Evolutionary conservation across 1,284 basidiomycete species (phyloP).

Genomic region (Fomitiporia mediterranea): DNA sequence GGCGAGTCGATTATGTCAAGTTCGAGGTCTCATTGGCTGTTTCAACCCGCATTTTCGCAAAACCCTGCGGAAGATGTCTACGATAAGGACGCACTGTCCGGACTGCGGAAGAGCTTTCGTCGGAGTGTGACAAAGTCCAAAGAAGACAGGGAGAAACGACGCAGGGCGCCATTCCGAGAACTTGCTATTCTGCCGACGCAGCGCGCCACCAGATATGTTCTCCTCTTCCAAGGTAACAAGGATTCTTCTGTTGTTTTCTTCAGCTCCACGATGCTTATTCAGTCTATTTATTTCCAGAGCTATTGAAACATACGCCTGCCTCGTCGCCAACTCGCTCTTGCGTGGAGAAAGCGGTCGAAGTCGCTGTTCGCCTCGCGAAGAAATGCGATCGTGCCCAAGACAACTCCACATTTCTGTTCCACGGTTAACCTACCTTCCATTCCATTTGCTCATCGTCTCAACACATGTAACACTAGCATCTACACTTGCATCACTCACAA

Average conservation of each 20-base stretch:
- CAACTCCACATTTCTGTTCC: conserved; percentile 48
- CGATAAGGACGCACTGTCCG: conserved; percentile 3
- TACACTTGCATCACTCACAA: too few species aligned
- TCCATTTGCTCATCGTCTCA: background rate
- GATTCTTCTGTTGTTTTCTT: conserved; percentile 24
- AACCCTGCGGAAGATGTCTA: background rate
- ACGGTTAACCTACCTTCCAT: background rate
- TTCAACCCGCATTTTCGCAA: conserved; percentile 13
- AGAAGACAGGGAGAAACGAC: conserved; percentile 16
- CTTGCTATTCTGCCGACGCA: conserved; percentile 67
- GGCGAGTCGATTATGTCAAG: background rate
- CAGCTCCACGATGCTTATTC: background rate
- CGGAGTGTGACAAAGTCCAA: background rate
- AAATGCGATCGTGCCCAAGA: conserved; percentile 62
- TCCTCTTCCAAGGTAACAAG: conserved; percentile 67
- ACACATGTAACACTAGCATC: background rate
- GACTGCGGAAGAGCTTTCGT: conserved; percentile 13
- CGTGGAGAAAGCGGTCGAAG: conserved; percentile 56
- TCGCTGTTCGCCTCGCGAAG: conserved; percentile 53
- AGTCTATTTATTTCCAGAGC: conserved; percentile 30
- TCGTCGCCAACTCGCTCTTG: conserved; percentile 41
- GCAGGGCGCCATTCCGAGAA: conserved; percentile 39
- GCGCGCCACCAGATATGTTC: conserved; percentile 62
- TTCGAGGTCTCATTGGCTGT: conserved; percentile 14
- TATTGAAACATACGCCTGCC: conserved; percentile 40